Percentiles rank a stretch among this genome's conserved stretches.
phyloP scores from a whole-genome alignment of 129 eudicot species.

The Chrysanthemum seticuspe region DNA sequence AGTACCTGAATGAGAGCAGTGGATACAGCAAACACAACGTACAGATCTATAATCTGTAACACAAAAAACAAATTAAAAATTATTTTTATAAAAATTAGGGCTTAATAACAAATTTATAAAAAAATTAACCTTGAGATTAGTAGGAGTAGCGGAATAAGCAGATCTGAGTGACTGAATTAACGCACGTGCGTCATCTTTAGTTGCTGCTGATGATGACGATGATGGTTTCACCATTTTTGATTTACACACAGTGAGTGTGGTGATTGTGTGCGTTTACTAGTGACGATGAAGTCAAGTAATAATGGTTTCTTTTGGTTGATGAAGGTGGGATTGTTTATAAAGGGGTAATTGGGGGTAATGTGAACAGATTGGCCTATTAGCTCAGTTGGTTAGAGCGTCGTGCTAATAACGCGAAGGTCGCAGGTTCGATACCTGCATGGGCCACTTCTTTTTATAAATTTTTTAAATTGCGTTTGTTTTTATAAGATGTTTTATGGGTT shows the following conservation, averaged over 20 bases:
- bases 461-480: no score
- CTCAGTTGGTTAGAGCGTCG: conserved; percentile 93
- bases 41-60: conserved; percentile 87
- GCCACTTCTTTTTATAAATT: conserved; percentile 49
- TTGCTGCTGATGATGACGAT: conserved; percentile 30
- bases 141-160: conserved; percentile 81
- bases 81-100: conserved; percentile 1
- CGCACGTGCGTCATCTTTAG: conserved; percentile 79
- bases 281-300: background rate
- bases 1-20: conserved; percentile 90
- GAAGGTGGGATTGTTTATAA: no score
- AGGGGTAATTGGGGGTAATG: no score
- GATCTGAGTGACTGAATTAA: conserved; percentile 83
- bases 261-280: conserved; percentile 15
- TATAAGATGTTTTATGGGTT: no score
- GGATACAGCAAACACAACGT: conserved; percentile 68
- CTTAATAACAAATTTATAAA: background rate
- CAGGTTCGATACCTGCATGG: conserved; percentile 98
- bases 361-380: conserved; percentile 51
- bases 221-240: conserved; percentile 11
- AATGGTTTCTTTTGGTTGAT: no score
- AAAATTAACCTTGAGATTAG: conserved; percentile 71
- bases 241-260: background rate
- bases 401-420: conserved; percentile 93
- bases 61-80: background rate